Percentiles rank a stretch among this genome's conserved stretches.
Conservation (phyloP, 768 basidiomycete genomes). For the Symmetrospora coprosmae region DNA sequence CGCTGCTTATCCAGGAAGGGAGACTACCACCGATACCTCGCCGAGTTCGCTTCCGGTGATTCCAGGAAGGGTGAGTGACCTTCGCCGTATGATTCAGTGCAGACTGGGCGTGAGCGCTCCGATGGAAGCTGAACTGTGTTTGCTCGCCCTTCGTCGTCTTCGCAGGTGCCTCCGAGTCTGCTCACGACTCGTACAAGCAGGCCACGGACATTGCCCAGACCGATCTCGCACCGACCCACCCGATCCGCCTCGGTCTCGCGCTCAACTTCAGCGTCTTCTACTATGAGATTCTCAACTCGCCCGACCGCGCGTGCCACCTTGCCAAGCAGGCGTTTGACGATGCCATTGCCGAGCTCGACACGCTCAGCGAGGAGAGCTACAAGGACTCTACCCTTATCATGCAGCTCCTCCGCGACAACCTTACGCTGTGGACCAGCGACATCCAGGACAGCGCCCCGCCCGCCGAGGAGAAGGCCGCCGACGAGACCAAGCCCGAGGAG, state of each 20-base stretch:
- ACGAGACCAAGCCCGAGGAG: constrained; percentile 5
- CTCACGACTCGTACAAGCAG: constrained; percentile 90
- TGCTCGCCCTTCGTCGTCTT: neutral
- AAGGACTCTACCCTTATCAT: constrained; percentile 69
- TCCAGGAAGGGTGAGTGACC: constrained; percentile 65
- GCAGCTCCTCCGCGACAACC: constrained; percentile 89
- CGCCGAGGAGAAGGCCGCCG: constrained; percentile 19
- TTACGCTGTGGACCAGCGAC: constrained; percentile 95
- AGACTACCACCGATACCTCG: constrained; percentile 97
- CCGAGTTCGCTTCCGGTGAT: constrained; percentile 95
- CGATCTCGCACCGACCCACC: constrained; percentile 82
- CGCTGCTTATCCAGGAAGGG: constrained; percentile 60
- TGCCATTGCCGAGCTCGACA: constrained; percentile 97
- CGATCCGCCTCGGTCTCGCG: constrained; percentile 93
- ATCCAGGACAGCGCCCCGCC: constrained; percentile 57
- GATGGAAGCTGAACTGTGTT: neutral
- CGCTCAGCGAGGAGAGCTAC: constrained; percentile 95
- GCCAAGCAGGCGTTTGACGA: constrained; percentile 99
- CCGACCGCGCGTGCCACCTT: constrained; percentile 94
- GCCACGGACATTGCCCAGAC: constrained; percentile 93
- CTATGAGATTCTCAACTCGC: constrained; percentile 98
- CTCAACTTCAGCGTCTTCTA: constrained; percentile 99
- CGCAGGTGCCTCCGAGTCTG: constrained; percentile 80
- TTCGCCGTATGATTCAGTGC: neutral
- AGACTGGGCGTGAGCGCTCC: no score